Base-by-base conservation (phyloP, 1,139 yeast species). In the Spencermartinsiella ligniputridi region DNA sequence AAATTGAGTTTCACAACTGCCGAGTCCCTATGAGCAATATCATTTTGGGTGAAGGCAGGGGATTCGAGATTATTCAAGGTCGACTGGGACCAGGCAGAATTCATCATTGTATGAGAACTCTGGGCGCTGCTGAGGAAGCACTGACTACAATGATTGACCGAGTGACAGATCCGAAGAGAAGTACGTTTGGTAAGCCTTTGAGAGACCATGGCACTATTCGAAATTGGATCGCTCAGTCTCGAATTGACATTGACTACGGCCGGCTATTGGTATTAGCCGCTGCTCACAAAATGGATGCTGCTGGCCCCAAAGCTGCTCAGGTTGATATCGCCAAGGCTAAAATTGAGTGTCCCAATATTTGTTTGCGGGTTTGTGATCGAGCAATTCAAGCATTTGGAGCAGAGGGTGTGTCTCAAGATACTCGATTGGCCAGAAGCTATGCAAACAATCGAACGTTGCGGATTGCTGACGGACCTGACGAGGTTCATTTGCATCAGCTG, bases 381-480 rank as follows among this genome's bases (percentile, higher is more conserved):
- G 80, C 83, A 30, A 76, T 82, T 49, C 88, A 81, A 61, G 75
- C 79, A 58, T 78, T 68, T 63, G 88, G 89, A 15, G 87, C 84
- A 20, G 84, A 79, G 59, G 88, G 88, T 44, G 74, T 81, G 13
- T 64, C 68, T 30, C 81, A 80, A 61, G 88, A 81, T 52, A 75
- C 81, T 12, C 81, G 78, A 45, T 68, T 82, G 56, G 80, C 86
- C 1, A 63, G 73, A 49, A 65, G 75, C 67, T 82, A 76, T 63
- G 78, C 81, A 24, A 65, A 66, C 50, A 70, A 76, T 48, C 71
- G 88, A 61, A 79, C 83, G 34, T 70, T 81, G 48, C 69, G 87
- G 50, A 78, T 81, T 48, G 87, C 88, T 15, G 89, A 82, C 60
- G 87, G 88, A 6, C 88, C 89, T 2, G 88, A 81, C 64, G 88